phyloP scores from a whole-genome alignment of 768 basidiomycete species.

The Nevesoporus exiguus region DNA sequence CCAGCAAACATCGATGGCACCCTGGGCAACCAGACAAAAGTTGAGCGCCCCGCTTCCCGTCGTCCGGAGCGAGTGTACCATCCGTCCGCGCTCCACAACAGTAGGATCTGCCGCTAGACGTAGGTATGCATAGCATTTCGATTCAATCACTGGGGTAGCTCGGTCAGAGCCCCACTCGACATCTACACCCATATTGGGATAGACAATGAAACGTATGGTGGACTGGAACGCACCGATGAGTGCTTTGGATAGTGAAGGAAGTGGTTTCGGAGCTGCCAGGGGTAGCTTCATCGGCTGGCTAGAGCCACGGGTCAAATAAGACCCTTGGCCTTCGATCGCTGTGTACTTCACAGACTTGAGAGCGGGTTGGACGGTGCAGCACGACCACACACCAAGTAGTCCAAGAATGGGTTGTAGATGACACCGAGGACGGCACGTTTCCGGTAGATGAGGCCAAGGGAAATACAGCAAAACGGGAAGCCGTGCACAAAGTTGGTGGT shows the following conservation, averaged over 20 bases:
- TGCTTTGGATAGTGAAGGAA: constrained; percentile 69
- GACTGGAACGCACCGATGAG: constrained; percentile 50
- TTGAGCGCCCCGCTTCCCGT: constrained; percentile 84
- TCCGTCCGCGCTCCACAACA: constrained; percentile 57
- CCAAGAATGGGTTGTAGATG: constrained; percentile 88
- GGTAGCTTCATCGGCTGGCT: constrained; percentile 57
- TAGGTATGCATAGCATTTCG: constrained; percentile 66
- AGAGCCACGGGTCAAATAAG: constrained; percentile 57
- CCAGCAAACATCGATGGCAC: constrained; percentile 86
- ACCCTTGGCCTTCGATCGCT: constrained; percentile 72
- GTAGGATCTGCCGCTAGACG: constrained; percentile 69
- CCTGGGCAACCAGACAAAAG: constrained; percentile 83
- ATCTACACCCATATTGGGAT: constrained; percentile 38
- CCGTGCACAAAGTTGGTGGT: constrained; percentile 88
- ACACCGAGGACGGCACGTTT: constrained; percentile 84
- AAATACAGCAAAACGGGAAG: constrained; percentile 87
- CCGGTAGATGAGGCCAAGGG: constrained; percentile 87
- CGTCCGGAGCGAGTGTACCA: constrained; percentile 81
- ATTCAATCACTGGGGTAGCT: constrained; percentile 45
- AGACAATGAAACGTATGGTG: not conserved
- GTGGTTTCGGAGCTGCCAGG: constrained; percentile 55
- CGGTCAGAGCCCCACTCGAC: constrained; percentile 91
- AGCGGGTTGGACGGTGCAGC: not conserved
- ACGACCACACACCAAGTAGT: constrained; percentile 55
- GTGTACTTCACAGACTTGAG: constrained; percentile 51